Base-by-base conservation (phyloP, 306 rosid species). In the Fragaria ananassa region DNA sequence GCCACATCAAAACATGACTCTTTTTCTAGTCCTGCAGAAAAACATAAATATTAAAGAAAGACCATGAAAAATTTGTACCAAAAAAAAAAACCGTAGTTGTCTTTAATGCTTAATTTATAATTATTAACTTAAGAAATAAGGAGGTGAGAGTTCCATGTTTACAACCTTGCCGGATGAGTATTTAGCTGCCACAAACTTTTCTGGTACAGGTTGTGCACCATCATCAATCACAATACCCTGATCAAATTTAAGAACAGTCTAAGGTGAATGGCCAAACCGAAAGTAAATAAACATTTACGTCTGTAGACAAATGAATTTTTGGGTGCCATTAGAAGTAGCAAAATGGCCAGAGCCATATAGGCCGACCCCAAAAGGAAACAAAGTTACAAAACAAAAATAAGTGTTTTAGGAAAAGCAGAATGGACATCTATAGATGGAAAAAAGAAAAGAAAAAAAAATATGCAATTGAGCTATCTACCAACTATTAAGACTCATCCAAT, bases 11-110 rank as follows among this genome's bases (percentile, higher is more conserved):
- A 88, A 85, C 89, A 87, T 70, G 89, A 85, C 91, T 86, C 79
- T 94, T 88, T 81, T 94, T 88, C 78, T 83, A 92, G 75, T 86
- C 97, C 93, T 90, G 98, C 96, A 94, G 74, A 78, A 88, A 88
- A 87, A 83, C 86, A 81, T 85, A 76, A 67, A 82, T 83, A 85
- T 72, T 77, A 81, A 83, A 82, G 71, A 81, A 83, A 82, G 71
- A 85, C 70, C 75, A 85, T 85, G 88, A 92, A 90, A 78, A 84
- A 60, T 78, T 83, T 68, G 83, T 42, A 67, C 60, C 78, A 54
- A 54, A 27, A 67, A 13, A 8, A 50, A 66, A 8, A 10, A 18
- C 56, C 11, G 4, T 21, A 74, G 23, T 56, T 41, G 68, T 58
- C 71, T 68, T 62, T 70, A 29, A 74, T 42, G 83, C 54, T 75